Base-by-base conservation (phyloP, 495 filamentous ascomycete genomes). In the Penicillium herquei region DNA sequence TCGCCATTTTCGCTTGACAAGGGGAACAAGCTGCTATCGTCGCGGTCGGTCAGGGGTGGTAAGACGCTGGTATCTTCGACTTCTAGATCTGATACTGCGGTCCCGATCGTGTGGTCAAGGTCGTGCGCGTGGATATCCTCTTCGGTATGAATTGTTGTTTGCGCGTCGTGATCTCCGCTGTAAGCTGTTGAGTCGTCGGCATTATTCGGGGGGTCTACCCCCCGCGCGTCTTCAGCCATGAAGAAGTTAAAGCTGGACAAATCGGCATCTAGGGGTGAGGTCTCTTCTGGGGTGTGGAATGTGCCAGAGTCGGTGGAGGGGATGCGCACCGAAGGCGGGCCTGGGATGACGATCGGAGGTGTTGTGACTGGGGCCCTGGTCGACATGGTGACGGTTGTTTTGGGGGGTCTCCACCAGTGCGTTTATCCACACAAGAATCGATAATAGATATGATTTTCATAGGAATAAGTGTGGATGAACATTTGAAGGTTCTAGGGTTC, bases 1-100 rank as follows among this genome's bases (percentile, higher is more conserved):
- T 77, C 69, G 53, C 67, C 75, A 53, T 75, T 67, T 39, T 78
- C 73, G 58, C 64, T 71, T 26, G 65, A 70, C 40, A 64, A 52
- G 44, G 71, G 65, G 49, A 71, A 57, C 7, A 75, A 58, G 37
- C 70, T 74, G 49, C 62, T 75, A 47, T 76, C 69, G 49, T 76
- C 71, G 52, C 64, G 62, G 45, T 76, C 75, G 32, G 66, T 66
- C 55, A 72, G 61, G n/a, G 73, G 71, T 54, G 75, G 70, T 21
- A 73, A 62, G 12, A 64, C 46, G 35, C 70, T 65, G 9, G 63
- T 51, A 41, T 69, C 56, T 7, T 63, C 63, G 3, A 39, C 56
- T 7, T 61, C 63, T 2, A 39, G 16, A 16, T 59, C 63, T 10
- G 53, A 43, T 34, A 59, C 46, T 0, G 46, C 50, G 6, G 59